Conservation (phyloP, 768 basidiomycete species). For the Amanita phalloides region DNA sequence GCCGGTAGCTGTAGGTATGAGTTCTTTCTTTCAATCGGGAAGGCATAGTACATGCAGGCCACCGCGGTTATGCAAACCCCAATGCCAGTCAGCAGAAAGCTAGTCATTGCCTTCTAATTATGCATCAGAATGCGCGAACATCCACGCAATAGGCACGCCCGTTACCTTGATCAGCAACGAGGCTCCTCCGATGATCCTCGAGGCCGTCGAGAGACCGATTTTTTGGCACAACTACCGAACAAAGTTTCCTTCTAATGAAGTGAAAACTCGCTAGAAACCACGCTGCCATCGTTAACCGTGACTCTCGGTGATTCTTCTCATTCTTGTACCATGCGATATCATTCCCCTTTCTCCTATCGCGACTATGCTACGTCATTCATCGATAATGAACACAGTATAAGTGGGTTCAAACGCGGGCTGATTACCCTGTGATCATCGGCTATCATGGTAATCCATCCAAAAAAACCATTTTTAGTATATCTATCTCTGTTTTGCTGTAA, state of each 20-base stretch:
- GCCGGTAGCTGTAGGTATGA: constrained; percentile 1
- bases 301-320: not conserved
- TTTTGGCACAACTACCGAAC: not conserved
- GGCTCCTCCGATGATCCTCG: not conserved
- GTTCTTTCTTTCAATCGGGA: not conserved
- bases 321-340: not conserved
- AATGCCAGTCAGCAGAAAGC: not conserved
- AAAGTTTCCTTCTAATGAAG: not conserved
- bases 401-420: not conserved
- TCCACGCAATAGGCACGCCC: not conserved
- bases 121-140: not conserved
- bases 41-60: not conserved
- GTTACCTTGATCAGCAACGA: not conserved
- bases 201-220: not conserved
- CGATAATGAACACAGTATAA: not conserved
- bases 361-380: not conserved
- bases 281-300: not conserved
- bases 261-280: not conserved
- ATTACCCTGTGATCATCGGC: constrained; percentile 19
- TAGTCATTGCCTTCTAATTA: not conserved
- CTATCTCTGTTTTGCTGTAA: not conserved
- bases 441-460: constrained; percentile 25
- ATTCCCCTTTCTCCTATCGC: not conserved
- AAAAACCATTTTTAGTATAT: not conserved
- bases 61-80: not conserved